Conservation (phyloP, 1,139 yeast species). For the Kurtzmaniella quercitrusa region DNA sequence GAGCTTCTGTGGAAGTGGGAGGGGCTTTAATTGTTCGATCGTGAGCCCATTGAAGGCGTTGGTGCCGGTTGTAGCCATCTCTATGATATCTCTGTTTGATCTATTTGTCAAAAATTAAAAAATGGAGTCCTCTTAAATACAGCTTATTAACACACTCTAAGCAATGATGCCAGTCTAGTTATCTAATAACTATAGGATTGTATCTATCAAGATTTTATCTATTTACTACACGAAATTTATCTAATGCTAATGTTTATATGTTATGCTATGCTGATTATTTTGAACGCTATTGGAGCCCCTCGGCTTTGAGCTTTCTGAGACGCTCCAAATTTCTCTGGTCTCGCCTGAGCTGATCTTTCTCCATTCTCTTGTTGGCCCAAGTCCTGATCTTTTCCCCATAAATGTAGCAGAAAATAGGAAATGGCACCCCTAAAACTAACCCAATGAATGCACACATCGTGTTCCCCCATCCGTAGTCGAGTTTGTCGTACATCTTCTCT, state of each 20-base stretch:
- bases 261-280: not conserved
- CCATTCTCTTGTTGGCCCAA: conserved; percentile 51
- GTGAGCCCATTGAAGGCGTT: conserved; percentile 8
- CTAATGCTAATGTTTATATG: not conserved
- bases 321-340: conserved; percentile 32
- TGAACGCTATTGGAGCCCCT: not conserved
- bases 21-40: conserved; percentile 16
- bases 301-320: conserved; percentile 14
- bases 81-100: not conserved
- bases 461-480: conserved; percentile 66
- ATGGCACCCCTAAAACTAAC: conserved; percentile 55
- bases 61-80: not conserved
- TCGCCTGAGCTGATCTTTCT: conserved; percentile 34
- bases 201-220: not conserved
- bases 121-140: too few species aligned
- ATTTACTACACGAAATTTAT: too few species aligned
- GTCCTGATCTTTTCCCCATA: conserved; percentile 53
- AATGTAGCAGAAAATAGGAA: conserved; percentile 52
- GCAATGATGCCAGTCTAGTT: too few species aligned
- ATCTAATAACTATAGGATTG: not conserved
- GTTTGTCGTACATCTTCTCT: conserved; percentile 33
- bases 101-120: not conserved
- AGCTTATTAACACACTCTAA: too few species aligned
- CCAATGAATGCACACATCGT: conserved; percentile 56
- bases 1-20: conserved; percentile 27